A percentile compares a stretch with the other conserved stretches of the same genome.
phyloP scores from a whole-genome alignment of 768 basidiomycete genomes.

The Rhodotorula toruloides region DNA sequence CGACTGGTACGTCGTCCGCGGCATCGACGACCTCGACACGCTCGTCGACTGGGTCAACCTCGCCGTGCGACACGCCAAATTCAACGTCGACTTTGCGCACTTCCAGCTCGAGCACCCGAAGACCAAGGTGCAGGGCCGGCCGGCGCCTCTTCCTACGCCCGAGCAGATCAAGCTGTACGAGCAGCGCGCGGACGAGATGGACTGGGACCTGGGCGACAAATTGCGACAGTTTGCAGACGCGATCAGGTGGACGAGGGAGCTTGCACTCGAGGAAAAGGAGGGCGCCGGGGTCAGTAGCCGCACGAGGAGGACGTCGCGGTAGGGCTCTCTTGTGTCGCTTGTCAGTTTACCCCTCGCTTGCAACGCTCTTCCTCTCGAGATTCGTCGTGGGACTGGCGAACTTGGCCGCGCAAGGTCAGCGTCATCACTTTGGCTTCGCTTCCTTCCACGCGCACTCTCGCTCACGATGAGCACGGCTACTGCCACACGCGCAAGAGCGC shows the following conservation, averaged over 20 bases:
- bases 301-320: neutral
- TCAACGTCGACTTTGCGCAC: neutral
- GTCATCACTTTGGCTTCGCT: too few relatives aligned
- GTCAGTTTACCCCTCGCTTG: neutral
- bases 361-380: neutral
- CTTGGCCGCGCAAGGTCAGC: neutral
- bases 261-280: neutral
- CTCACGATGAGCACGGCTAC: neutral
- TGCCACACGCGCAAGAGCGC: neutral
- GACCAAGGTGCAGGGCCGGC: neutral
- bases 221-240: conserved; percentile 3
- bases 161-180: neutral
- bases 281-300: neutral
- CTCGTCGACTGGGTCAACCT: conserved; percentile 7
- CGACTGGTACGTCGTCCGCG: conserved; percentile 14
- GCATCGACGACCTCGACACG: neutral
- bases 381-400: neutral
- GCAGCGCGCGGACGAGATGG: neutral
- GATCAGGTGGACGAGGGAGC: neutral
- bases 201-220: neutral
- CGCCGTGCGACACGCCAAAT: neutral
- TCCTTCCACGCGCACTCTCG: neutral
- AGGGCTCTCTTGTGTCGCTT: neutral
- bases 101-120: conserved; percentile 8
- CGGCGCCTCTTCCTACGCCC: neutral